Evolutionary conservation across 1,284 basidiomycete genomes (phyloP), one percentile per base, ranked within the genome.

Genomic region (Caloboletus inedulis): DNA sequence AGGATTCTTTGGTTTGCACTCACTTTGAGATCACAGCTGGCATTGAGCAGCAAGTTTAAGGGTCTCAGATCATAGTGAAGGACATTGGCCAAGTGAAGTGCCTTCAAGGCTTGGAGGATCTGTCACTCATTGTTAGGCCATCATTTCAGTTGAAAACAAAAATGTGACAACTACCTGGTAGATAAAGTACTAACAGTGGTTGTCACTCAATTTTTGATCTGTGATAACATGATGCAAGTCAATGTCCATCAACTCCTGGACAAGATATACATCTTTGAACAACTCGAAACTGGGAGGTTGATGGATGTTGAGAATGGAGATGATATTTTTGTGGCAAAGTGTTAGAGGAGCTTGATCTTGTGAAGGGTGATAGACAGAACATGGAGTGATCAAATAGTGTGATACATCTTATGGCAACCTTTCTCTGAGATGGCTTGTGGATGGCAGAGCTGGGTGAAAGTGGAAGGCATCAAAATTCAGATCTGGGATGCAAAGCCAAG

Each of bases 111-210:
- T 33, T 94, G 80, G 2, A 97, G 80, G 0, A 92, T 91, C 84
- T 66, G 18, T 14, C 31, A 43, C 52, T 43, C 31, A 47, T 50
- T 39, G 43, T 68, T 39, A 52, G 51, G 18, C 45, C 23, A 41
- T 50, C 51, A 51, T 46, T 34, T 27, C 27, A 58, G 42, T 31
- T 37, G 34, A 29, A 48, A 47, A 31, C 37, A n/a, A 21, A 19
- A 36, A n/a, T 43, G 46, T 51, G 25, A 63, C 66, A 41, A 23
- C 55, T 71, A 87, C 89, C 78, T 96, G 94, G 69, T 97, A 96
- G 59, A 95, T 87, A 69, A 96, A 96, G 71, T 97, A 97, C 70
- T 96, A 93, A 65, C 85, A 93, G 70, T 96, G 95, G 68, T 95
- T 91, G 64, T 94, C 90, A 52, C 82, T 86, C 41, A 94, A 76